These are phyloP conservation scores for Fusarium fujikuroi DNA, from an alignment of 2,329 filamentous ascomycete genomes.

Conservation along the genomic window DNA sequence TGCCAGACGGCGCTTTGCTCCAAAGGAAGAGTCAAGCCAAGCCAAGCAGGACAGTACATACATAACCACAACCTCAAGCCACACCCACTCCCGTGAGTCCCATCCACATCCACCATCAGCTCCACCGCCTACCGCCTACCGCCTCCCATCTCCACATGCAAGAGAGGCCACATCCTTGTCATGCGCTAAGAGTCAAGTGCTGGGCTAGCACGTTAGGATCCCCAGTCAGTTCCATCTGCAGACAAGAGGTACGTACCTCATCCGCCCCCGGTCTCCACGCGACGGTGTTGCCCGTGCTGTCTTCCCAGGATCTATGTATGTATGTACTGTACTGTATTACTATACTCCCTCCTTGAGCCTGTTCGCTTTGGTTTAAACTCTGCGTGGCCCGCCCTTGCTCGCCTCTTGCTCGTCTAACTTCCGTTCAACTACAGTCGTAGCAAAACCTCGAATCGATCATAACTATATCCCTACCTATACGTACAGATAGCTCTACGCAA, in stretches of 20 bases:
- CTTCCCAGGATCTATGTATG: constrained; percentile 13
- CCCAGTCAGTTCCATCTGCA: constrained; percentile 26
- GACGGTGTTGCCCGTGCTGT: constrained; percentile 30
- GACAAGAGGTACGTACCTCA: constrained; percentile 27
- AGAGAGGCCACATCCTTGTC: constrained; percentile 29
- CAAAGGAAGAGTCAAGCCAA: constrained; percentile 14
- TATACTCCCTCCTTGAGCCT: constrained; percentile 23
- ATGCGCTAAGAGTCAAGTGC: constrained; percentile 24
- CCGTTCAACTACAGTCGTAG: constrained; percentile 22
- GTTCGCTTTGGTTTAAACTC: constrained; percentile 42
- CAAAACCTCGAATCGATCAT: constrained; percentile 8
- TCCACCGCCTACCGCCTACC: constrained; percentile 36
- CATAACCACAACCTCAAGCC: constrained; percentile 21
- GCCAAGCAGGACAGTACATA: not conserved
- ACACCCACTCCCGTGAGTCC: constrained; percentile 6
- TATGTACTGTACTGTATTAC: not conserved
- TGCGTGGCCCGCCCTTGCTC: constrained; percentile 35
- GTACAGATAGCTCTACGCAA: constrained; percentile 26
- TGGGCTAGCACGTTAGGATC: constrained; percentile 14
- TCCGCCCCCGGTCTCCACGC: constrained; percentile 33
- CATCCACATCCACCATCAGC: constrained; percentile 27
- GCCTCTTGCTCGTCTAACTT: constrained; percentile 18
- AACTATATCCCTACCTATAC: not conserved
- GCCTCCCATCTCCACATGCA: constrained; percentile 23
- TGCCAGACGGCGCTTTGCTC: constrained; percentile 17